Evolutionary conservation across 2,329 filamentous ascomycete species (phyloP), one percentile per base, ranked within the genome.

Genomic region (Talaromyces sp.): DNA sequence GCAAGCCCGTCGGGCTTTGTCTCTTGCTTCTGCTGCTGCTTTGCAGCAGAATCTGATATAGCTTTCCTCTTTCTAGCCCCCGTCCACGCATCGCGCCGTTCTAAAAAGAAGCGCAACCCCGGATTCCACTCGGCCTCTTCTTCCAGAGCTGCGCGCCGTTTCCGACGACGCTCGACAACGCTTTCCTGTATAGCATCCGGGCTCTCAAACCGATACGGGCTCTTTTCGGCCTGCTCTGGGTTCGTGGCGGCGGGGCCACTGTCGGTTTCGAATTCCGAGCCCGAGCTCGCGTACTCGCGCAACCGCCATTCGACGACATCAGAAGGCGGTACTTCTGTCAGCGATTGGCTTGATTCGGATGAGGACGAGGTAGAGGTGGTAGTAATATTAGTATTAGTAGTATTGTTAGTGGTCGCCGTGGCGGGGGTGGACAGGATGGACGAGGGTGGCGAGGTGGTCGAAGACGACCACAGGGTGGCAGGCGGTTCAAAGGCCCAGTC

Each of bases 11-110:
- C 26, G 19, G 31, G 19, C 53, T 32, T 3, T 19, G 53, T 41
- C n/a, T 29, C 48, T 1, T 52, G 48, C n/a, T 58, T 3, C 51
- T 54, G 24, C 32, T 56, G 11, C 17, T 10, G 26, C 48, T 51
- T 27, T 43, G 41, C n/a, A 54, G 35, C 21, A 46, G 6, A 19
- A 3, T 24, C 43, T 46, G 35, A 14, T 50, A 59, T 21, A 27
- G 35, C 46, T 31, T 72, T 65, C 21, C 68, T 63, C 57, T 66
- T 67, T 26, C 69, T 70, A 32, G 91, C 92, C 32, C 89, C 88
- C 0, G 92, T 93, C 93, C 93, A 97, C 7, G 86, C 87, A 75
- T 96, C 86, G 54, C 92, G 83, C 61, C 90, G 81, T 31, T 87
- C 84, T 61, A 87, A 84, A 75, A 91, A 97, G 71, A 88, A 89